Evolutionary conservation across 169 alveolate species (phyloP), one percentile per base, ranked within the genome.

Genomic region (Babesia bovis): DNA sequence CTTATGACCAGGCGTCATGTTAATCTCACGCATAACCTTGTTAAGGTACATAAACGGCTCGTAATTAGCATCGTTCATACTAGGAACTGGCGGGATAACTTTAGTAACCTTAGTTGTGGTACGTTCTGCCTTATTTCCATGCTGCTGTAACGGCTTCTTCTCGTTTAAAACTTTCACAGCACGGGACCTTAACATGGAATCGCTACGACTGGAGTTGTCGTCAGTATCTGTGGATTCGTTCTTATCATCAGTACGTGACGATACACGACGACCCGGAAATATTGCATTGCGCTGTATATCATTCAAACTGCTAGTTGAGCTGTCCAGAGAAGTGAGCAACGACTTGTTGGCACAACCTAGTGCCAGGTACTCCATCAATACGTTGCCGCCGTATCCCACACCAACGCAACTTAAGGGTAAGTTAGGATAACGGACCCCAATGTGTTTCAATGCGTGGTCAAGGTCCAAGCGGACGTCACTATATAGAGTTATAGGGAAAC

Each of bases 401-500:
- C 88, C 84, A 28, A 81, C 66, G 17, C 77, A 47, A 41, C 33
- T 13, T n/a, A 81, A 23, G 12, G 86, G 78, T 17, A 59, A 56
- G 52, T 60, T 63, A 19, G 88, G 88, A 55, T 66, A 81, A 17
- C 84, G 56, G 23, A 41, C 66, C 15, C 70, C 13, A 1, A 81
- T 65, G 32, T 49, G 51, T 35, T 61, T 49, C 15, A 81, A 60
- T 13, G 63, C 88, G 28, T 58, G 10, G 40, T 81, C 78, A 53
- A 81, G 57, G 47, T 81, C 88, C 10, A 71, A 13, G 28, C 69
- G 49, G 28, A 42, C 83, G 33, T 81, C 72, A 47, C 84, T 61
- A 51, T 81, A 81, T 17, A 81, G 71, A 38, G 68, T 53, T 35
- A 81, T n/a, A 7, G 88, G 88, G 50, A 70, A 81, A 32, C 77